Base-by-base conservation (phyloP, 1,284 basidiomycete species). In the Austroboletus novae-zelandiae region DNA sequence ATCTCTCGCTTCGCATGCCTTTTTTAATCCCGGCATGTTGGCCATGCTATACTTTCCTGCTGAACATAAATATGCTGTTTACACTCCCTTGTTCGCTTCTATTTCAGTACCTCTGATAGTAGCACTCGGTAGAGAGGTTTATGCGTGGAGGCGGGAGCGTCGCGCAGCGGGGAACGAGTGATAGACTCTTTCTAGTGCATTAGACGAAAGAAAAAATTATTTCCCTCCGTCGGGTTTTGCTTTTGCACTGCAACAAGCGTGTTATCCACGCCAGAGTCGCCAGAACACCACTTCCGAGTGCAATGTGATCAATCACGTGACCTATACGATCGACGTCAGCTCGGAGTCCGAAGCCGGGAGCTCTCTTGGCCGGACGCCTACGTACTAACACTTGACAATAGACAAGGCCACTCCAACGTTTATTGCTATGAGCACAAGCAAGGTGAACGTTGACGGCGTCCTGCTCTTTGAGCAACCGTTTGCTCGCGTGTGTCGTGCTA, bases 11-110 rank as follows among this genome's bases (percentile, higher is more conserved):
- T 95, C 92, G 14, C 78, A 86, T 37, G 97, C 97, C 0, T 99
- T 98, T 75, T 99, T 97, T 74, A 92, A 94, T 67, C 97, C 95
- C 0, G 88, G 86, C 32, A 98, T 99, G 95, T 74, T 99, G 59
- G 94, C 91, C 7, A 71, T 98, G 62, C 77, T 99, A 23, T 99
- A 99, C 69, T 99, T 99, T 71, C 94, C 94, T 23, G 86, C 91
- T 25, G 94, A 97, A 65, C 94, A 97, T 74, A 96, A 91, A 66
- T 93, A 94, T 66, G 94, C 94, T 1, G 91, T 98, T 5, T 97
- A 97, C 67, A 88, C 91, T 1, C 94, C 94, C 0, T 71, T 98
- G 18, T 96, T 98, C 64, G 94, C 91, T 4, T 94, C 91, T 46
- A 79, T 93, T 25, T 76, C 89, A 5, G 87, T 96, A 18, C 93